These are phyloP conservation scores for Cyberlindnera lachancei DNA, from an alignment of 805 yeast species.

Conservation along the genomic window DNA sequence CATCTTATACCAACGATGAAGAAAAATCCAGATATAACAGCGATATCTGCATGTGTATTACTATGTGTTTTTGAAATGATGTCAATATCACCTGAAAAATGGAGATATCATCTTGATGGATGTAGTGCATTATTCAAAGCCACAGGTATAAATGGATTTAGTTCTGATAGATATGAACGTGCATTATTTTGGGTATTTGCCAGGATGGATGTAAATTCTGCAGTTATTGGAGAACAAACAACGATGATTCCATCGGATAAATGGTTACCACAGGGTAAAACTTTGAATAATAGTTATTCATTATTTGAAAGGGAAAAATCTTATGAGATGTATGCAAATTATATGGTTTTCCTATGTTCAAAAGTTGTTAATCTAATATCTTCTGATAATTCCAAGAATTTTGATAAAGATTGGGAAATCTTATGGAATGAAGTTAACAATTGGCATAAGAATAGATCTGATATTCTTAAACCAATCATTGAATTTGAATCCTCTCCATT, in stretches of 20 bases:
- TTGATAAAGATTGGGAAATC: slow-evolving; percentile 31
- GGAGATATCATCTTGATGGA: slow-evolving; percentile 34
- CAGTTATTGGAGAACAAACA: slow-evolving; percentile 29
- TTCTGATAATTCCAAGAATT: slow-evolving; percentile 20
- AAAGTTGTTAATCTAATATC: slow-evolving; percentile 30
- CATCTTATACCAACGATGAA: slow-evolving; percentile 29
- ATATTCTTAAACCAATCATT: slow-evolving; percentile 27
- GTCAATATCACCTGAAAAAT: slow-evolving; percentile 29
- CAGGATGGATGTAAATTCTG: slow-evolving; percentile 33
- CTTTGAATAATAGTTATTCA: slow-evolving; percentile 19
- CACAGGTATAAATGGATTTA: slow-evolving; percentile 31
- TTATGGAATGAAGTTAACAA: slow-evolving; percentile 32
- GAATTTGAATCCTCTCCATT: slow-evolving; percentile 29
- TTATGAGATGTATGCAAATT: slow-evolving; percentile 37
- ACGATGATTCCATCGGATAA: slow-evolving; percentile 28
- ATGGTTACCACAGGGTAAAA: slow-evolving; percentile 28
- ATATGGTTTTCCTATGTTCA: slow-evolving; percentile 31
- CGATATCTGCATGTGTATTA: slow-evolving; percentile 32
- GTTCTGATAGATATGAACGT: slow-evolving; percentile 27
- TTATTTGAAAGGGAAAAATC: slow-evolving; percentile 22
- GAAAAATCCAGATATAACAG: slow-evolving; percentile 21
- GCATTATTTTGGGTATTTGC: slow-evolving; percentile 39
- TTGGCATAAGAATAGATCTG: slow-evolving; percentile 32
- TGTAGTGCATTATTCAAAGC: slow-evolving; percentile 31
- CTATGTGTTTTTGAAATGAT: slow-evolving; percentile 37